Conservation (phyloP, 352 stramenopile genomes). For the Plasmopara halstedii region DNA sequence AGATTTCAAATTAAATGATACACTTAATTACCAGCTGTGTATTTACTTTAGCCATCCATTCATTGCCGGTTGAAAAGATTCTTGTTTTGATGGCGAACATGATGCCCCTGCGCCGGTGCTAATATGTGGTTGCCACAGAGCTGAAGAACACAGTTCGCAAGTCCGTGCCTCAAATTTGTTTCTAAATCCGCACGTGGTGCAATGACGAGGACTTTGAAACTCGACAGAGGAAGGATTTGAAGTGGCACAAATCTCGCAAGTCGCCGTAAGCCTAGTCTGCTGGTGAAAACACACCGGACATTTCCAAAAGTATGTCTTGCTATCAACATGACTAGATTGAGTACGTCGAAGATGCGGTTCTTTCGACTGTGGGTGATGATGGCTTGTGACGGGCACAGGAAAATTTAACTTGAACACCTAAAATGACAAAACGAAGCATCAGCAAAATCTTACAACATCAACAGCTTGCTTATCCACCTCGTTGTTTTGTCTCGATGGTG, state of each 20-base stretch:
- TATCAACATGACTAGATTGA: slow-evolving; percentile 6
- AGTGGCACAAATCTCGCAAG: slow-evolving; percentile 70
- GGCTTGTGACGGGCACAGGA: slow-evolving; percentile 15
- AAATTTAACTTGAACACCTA: slow-evolving; percentile 22
- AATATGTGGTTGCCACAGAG: slow-evolving; percentile 14
- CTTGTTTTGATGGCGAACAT: slow-evolving; percentile 17
- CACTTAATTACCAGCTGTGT: too few species aligned
- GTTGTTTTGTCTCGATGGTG: slow-evolving; percentile 1
- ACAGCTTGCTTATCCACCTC: slow-evolving; percentile 11
- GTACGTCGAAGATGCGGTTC: slow-evolving; percentile 2
- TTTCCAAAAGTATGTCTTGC: slow-evolving; percentile 26
- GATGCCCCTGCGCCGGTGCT: neutral
- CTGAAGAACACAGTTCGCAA: slow-evolving; percentile 57
- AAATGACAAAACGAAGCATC: neutral
- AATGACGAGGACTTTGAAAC: slow-evolving; percentile 48
- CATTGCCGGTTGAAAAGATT: neutral
- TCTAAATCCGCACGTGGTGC: slow-evolving; percentile 51
- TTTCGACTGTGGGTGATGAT: slow-evolving; percentile 8
- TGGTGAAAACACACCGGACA: slow-evolving; percentile 68
- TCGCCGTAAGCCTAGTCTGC: slow-evolving; percentile 35
- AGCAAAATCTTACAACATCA: neutral
- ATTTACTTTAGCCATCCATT: neutral
- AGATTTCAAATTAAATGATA: neutral
- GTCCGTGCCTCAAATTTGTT: slow-evolving; percentile 35
- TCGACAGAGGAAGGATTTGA: slow-evolving; percentile 53